These are phyloP conservation scores for Tremella mesenterica DNA, from an alignment of 768 basidiomycete species.

Conservation along the genomic window DNA sequence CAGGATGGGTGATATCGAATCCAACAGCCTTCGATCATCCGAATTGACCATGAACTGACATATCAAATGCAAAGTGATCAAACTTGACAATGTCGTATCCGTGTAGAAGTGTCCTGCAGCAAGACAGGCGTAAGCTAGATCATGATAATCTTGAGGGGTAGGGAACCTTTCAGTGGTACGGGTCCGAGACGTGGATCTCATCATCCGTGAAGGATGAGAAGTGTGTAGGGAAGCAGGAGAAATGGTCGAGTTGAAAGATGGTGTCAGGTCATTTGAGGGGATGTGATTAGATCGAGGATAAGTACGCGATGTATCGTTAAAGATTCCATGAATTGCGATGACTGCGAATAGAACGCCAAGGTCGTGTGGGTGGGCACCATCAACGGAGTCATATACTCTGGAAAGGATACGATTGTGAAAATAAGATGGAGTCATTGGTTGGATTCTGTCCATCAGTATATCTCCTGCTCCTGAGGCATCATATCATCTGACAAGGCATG, in stretches of 20 bases:
- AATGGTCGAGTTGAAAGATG: too few species aligned
- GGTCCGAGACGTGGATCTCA: too few species aligned
- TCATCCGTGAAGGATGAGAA: neutral
- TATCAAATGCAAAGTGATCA: neutral
- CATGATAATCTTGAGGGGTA: too few species aligned
- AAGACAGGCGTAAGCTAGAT: neutral
- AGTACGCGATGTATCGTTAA: too few species aligned
- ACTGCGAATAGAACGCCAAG: neutral
- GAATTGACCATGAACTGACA: neutral
- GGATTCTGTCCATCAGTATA: neutral
- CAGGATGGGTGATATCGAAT: neutral
- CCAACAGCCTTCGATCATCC: neutral
- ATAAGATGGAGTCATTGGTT: neutral
- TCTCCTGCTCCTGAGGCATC: too few species aligned
- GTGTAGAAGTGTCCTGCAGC: neutral
- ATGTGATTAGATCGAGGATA: too few species aligned
- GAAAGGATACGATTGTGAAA: neutral
- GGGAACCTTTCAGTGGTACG: too few species aligned
- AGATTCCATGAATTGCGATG: neutral
- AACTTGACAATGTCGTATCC: neutral
- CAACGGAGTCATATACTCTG: neutral
- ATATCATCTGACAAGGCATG: too few species aligned
- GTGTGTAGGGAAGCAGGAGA: too few species aligned
- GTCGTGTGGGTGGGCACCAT: neutral
- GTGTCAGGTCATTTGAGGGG: too few species aligned